Conservation (phyloP, 1,284 basidiomycete species). For the Pascua sp. region DNA sequence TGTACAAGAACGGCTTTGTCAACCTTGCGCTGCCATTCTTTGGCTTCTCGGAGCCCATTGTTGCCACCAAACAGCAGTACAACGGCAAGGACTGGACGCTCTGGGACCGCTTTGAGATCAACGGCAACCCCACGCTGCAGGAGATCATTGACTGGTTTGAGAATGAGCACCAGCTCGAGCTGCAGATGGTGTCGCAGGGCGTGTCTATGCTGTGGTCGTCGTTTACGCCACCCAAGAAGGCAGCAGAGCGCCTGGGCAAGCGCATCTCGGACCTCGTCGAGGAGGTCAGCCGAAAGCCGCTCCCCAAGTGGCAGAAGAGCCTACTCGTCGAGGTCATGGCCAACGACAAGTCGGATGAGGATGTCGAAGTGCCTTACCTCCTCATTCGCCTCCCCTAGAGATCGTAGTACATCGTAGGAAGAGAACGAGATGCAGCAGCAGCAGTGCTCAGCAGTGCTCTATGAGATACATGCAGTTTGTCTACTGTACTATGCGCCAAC, state of each 20-base stretch:
- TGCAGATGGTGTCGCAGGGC: conserved; percentile 94
- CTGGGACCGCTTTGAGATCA: conserved; percentile 96
- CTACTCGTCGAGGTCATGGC: conserved; percentile 93
- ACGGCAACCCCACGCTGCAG: conserved; percentile 80
- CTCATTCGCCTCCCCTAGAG: conserved; percentile 5
- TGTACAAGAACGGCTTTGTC: conserved; percentile 98
- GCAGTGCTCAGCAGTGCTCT: background rate
- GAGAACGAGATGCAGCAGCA: too few species aligned
- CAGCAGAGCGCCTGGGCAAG: conserved; percentile 81
- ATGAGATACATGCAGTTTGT: conserved; percentile 8
- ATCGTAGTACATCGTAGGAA: too few species aligned
- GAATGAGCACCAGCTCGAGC: conserved; percentile 76
- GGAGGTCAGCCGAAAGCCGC: conserved; percentile 86
- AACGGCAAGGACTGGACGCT: conserved; percentile 89
- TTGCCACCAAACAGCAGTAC: conserved; percentile 83
- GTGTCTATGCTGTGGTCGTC: conserved; percentile 98
- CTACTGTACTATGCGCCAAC: background rate
- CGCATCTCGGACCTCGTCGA: conserved; percentile 88
- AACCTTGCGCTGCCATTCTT: conserved; percentile 99
- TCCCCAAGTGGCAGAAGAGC: conserved; percentile 73
- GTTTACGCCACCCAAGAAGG: conserved; percentile 88
- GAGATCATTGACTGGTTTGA: conserved; percentile 85
- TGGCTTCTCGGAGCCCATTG: conserved; percentile 97
- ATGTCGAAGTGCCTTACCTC: conserved; percentile 45
- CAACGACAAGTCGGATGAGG: conserved; percentile 79